Evolutionary conservation across 2,329 filamentous ascomycete genomes (phyloP).

Genomic region (Trichoderma arundinaceum): DNA sequence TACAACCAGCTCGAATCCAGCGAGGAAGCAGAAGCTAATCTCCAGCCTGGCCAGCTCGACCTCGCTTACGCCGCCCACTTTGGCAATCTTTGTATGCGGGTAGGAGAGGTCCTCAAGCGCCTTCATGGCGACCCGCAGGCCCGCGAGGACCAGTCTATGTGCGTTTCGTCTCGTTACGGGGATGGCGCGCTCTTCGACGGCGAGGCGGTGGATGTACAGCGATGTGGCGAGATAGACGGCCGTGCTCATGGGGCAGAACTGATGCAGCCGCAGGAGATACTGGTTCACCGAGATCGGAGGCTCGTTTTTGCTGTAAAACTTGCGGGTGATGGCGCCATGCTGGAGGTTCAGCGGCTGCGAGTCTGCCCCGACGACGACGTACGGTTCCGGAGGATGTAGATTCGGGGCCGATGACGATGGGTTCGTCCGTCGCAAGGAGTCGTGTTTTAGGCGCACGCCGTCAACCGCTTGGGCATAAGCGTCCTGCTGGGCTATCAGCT

Average conservation of each 20-base stretch:
- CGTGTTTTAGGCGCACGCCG: constrained; percentile 58
- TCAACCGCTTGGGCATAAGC: constrained; percentile 50
- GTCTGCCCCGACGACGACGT: constrained; percentile 69
- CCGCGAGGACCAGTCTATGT: constrained; percentile 83
- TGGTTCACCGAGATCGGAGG: constrained; percentile 83
- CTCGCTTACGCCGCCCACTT: constrained; percentile 86
- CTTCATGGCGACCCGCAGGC: constrained; percentile 88
- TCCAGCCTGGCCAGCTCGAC: constrained; percentile 82
- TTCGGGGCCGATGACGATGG: constrained; percentile 34
- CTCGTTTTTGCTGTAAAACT: constrained; percentile 89
- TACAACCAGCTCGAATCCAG: constrained; percentile 79
- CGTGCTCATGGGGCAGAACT: constrained; percentile 90
- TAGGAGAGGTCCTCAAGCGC: constrained; percentile 92
- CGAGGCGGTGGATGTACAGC: constrained; percentile 83
- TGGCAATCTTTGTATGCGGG: constrained; percentile 80
- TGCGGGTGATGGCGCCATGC: constrained; percentile 83
- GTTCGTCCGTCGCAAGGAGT: constrained; percentile 37
- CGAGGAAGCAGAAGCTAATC: constrained; percentile 85
- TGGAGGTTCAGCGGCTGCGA: constrained; percentile 77
- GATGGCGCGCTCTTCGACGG: constrained; percentile 76
- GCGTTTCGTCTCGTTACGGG: constrained; percentile 83
- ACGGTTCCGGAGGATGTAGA: constrained; percentile 50
- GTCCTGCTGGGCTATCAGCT: constrained; percentile 40
- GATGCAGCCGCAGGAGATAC: constrained; percentile 85
- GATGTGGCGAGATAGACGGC: constrained; percentile 91